Evolutionary conservation across 2,329 filamentous ascomycete genomes (phyloP).

Genomic region (Fusarium euwallaceae): DNA sequence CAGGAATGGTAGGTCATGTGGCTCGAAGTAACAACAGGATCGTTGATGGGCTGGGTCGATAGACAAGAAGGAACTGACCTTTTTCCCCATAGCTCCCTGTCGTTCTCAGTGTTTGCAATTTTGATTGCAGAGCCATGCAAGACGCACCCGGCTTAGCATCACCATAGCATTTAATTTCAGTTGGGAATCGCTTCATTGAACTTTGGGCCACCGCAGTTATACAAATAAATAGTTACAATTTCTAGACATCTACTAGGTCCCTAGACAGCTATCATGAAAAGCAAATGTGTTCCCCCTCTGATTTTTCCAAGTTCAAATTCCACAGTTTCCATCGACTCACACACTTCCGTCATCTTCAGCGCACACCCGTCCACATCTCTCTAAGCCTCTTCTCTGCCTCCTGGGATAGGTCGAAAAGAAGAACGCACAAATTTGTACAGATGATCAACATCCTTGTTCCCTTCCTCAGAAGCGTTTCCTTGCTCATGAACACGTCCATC

Average conservation of each 20-base stretch:
- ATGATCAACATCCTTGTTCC: neutral
- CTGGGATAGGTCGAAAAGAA: slow-evolving; percentile 1
- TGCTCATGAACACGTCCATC: neutral
- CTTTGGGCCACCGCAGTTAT: neutral
- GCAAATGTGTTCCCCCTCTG: neutral
- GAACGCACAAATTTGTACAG: slow-evolving; percentile 10
- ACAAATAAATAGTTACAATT: neutral
- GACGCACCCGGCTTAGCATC: neutral
- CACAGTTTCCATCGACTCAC: neutral
- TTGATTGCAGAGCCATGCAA: neutral
- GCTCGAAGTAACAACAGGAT: neutral
- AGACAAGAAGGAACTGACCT: neutral
- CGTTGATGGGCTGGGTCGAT: neutral
- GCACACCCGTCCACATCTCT: neutral
- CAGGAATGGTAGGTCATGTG: neutral
- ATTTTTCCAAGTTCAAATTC: neutral
- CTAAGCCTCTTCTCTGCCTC: neutral
- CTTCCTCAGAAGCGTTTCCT: neutral
- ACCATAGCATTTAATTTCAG: neutral
- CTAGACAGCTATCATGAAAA: slow-evolving; percentile 4
- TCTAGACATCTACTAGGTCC: neutral
- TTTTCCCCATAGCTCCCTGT: neutral
- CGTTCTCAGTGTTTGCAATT: neutral
- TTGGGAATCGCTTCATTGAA: slow-evolving; percentile 27
- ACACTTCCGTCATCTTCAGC: neutral